Conservation (phyloP, 495 filamentous ascomycete genomes). For the Penicillium verhagenii region DNA sequence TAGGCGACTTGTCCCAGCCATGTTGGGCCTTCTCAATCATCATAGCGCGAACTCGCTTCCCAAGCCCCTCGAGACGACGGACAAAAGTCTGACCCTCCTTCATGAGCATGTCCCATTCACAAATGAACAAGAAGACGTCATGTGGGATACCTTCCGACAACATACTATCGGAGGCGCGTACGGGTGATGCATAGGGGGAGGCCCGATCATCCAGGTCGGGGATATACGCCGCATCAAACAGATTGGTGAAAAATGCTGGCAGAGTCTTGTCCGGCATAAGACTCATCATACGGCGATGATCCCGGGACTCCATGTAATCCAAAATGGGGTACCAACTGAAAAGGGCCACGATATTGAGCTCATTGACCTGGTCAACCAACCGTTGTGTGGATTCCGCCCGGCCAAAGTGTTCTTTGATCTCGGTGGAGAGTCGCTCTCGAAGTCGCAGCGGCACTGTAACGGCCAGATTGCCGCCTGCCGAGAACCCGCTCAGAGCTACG, state of each 20-base stretch:
- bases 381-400: constrained; percentile 41
- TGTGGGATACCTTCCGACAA: constrained; percentile 54
- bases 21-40: constrained; percentile 74
- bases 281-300: constrained; percentile 65
- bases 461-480: constrained; percentile 81
- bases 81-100: constrained; percentile 72
- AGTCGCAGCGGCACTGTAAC: constrained; percentile 77
- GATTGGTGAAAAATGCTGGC: constrained; percentile 67
- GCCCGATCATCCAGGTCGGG: constrained; percentile 47
- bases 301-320: constrained; percentile 76
- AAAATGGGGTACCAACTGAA: constrained; percentile 83
- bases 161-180: constrained; percentile 54
- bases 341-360: constrained; percentile 51
- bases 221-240: constrained; percentile 87
- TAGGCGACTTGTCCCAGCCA: constrained; percentile 85
- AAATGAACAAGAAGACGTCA: constrained; percentile 72
- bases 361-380: constrained; percentile 33
- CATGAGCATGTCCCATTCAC: constrained; percentile 90
- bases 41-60: constrained; percentile 66
- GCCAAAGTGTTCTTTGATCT: constrained; percentile 27
- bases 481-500: constrained; percentile 81
- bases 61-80: constrained; percentile 58
- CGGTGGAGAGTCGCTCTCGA: constrained; percentile 28
- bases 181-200: constrained; percentile 64
- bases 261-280: constrained; percentile 69